Evolutionary conservation across 2,329 filamentous ascomycete genomes (phyloP).

Genomic region (Fusarium cyanostomum): DNA sequence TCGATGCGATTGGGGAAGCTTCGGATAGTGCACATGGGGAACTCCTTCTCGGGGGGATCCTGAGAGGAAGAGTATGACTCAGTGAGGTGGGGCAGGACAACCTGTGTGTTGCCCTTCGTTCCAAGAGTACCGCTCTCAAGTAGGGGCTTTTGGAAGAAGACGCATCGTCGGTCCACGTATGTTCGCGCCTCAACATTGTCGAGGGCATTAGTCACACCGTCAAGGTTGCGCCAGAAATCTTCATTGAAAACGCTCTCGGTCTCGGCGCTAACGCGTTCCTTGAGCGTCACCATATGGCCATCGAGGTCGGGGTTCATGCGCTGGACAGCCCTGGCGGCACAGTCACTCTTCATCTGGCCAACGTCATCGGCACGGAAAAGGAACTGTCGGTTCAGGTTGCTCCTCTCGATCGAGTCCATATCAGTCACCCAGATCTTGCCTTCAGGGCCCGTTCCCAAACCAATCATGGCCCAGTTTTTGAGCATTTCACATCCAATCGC

Average conservation of each 20-base stretch:
- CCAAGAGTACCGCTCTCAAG: slow-evolving; percentile 98
- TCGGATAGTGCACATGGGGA: slow-evolving; percentile 97
- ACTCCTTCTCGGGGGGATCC: slow-evolving; percentile 97
- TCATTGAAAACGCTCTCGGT: slow-evolving; percentile 97
- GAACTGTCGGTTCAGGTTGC: slow-evolving; percentile 97
- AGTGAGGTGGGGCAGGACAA: slow-evolving; percentile 88
- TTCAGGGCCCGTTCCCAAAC: slow-evolving; percentile 85
- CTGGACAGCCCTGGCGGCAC: slow-evolving; percentile 87
- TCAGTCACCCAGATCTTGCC: slow-evolving; percentile 94
- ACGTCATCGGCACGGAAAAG: slow-evolving; percentile 94
- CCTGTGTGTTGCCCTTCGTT: slow-evolving; percentile 98
- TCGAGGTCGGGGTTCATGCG: slow-evolving; percentile 94
- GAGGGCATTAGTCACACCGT: slow-evolving; percentile 94
- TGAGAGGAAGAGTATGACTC: slow-evolving; percentile 97
- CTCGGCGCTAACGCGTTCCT: slow-evolving; percentile 89
- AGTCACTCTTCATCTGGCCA: slow-evolving; percentile 95
- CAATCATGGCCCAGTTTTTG: slow-evolving; percentile 99
- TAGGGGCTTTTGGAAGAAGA: slow-evolving; percentile 97
- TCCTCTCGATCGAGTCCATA: slow-evolving; percentile 99
- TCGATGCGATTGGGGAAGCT: slow-evolving; percentile 99
- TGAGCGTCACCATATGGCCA: slow-evolving; percentile 85
- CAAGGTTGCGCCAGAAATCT: slow-evolving; percentile 85
- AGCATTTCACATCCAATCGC: slow-evolving; percentile 99
- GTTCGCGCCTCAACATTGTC: slow-evolving; percentile 98
- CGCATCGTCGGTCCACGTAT: slow-evolving; percentile 94